Base-by-base conservation (phyloP, 2,329 filamentous ascomycete genomes). In the Arthroderma uncinatum region DNA sequence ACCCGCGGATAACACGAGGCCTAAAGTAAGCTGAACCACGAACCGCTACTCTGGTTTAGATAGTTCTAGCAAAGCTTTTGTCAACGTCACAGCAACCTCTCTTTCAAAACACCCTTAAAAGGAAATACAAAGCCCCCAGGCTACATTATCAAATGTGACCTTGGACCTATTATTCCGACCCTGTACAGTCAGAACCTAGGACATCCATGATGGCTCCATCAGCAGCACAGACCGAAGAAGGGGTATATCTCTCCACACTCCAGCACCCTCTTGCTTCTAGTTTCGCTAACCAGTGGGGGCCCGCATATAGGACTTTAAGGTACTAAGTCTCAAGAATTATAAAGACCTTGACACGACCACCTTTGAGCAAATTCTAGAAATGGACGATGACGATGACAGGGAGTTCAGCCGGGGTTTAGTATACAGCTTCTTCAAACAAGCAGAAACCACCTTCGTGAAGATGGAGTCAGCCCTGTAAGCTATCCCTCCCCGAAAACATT, bases 351-450 rank as follows among this genome's bases (percentile, higher is more conserved):
- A 97, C 71, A 75, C 78, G 60, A 70, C 73, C 57, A 95, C 90
- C 57, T 98, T 98, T 67, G 84, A 85, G 66, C 93, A 97, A 77
- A 97, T 98, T 70, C 82, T 97, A 61, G 93, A 97, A 73, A 96
- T 98, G 92, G 93, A 98, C 71, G 93, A 97, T 62, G 86, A 88
- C 63, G 82, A 84, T 9, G 87, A 92, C 62, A 81, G 84, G 65
- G 89, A 95, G 53, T 97, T 97, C 78, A 94, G 87, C 74, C 82
- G 79, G 65, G 85, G 86, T 60, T 91, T 98, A 63, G 91, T 97
- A 53, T 86, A 83, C 68, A 89, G 89, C 60, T 98, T 95, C 77
- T 95, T 97, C 64, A 84, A 89, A 16, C 93, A 98, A 75, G 92
- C 90, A 37, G 82, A 90, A 64, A 80, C 82, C 64, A 97, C 92